Evolutionary conservation across 768 basidiomycete species (phyloP).

Genomic region (Phanerochaete carnosa): DNA sequence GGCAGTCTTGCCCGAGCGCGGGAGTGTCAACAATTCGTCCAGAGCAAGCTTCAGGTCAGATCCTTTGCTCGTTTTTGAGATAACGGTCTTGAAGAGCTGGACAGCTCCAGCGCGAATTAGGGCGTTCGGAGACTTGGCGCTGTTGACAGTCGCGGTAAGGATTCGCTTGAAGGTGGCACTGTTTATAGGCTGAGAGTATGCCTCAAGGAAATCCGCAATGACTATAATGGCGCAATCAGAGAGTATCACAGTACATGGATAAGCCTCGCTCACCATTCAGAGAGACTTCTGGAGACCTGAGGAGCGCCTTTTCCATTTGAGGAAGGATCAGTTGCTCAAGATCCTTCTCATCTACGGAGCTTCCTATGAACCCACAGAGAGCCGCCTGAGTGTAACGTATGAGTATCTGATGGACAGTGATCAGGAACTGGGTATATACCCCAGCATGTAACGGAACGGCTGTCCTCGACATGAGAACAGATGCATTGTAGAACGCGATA

Average conservation of each 20-base stretch:
- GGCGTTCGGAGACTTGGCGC: slow-evolving; percentile 72
- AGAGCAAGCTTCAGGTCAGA: slow-evolving; percentile 45
- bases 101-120: slow-evolving; percentile 54
- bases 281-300: slow-evolving; percentile 79
- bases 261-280: slow-evolving; percentile 48
- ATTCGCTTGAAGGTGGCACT: slow-evolving; percentile 48
- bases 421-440: slow-evolving; percentile 35
- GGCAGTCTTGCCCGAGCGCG: slow-evolving; percentile 80
- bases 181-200: slow-evolving; percentile 50
- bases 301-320: slow-evolving; percentile 72
- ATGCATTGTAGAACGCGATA: slow-evolving; percentile 51
- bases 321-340: slow-evolving; percentile 59
- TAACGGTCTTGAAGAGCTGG: slow-evolving; percentile 51
- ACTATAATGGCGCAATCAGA: slow-evolving; percentile 33
- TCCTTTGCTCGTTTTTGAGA: slow-evolving; percentile 30
- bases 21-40: slow-evolving; percentile 67
- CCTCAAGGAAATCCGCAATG: slow-evolving; percentile 53
- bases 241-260: not conserved
- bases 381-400: slow-evolving; percentile 35
- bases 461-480: slow-evolving; percentile 66
- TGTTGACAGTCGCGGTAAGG: slow-evolving; percentile 57
- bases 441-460: slow-evolving; percentile 55
- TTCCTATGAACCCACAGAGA: slow-evolving; percentile 59
- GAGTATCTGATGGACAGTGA: slow-evolving; percentile 5
- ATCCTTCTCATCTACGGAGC: slow-evolving; percentile 47